phyloP scores from a whole-genome alignment of 768 basidiomycete genomes.

The Termitomyces sp. region DNA sequence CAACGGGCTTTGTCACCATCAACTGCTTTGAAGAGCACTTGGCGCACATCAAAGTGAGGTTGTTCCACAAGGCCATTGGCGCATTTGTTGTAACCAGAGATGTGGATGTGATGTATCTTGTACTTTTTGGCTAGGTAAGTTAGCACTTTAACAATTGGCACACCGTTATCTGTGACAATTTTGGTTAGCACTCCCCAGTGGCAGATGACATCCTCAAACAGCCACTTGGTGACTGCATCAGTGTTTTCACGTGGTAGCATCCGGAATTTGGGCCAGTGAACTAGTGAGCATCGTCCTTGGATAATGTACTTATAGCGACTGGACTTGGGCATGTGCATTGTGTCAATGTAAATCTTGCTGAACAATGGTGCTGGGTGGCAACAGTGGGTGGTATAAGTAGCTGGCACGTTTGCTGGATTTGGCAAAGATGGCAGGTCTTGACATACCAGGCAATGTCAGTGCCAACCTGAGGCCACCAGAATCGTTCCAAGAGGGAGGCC shows the following conservation, averaged over 20 bases:
- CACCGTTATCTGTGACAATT: constrained; percentile 39
- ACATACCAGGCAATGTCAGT: background rate
- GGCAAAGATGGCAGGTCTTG: background rate
- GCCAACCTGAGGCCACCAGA: no score
- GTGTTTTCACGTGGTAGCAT: constrained; percentile 21
- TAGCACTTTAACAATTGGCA: no score
- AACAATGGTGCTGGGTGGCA: background rate
- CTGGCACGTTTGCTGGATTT: background rate
- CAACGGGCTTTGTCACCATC: constrained; percentile 27
- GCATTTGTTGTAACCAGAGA: no score
- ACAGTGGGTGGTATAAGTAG: background rate
- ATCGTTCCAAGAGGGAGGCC: no score
- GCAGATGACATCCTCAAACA: no score
- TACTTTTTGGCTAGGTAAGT: no score
- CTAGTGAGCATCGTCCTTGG: constrained; percentile 11
- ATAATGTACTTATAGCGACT: constrained; percentile 16
- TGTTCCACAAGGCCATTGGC: no score
- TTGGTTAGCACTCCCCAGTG: constrained; percentile 30
- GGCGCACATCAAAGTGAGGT: no score
- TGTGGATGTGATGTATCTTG: no score
- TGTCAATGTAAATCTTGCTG: no score
- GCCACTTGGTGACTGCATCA: no score
- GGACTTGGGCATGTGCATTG: background rate
- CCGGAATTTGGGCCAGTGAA: constrained; percentile 15
- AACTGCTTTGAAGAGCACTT: no score